A percentile compares a stretch with the other conserved stretches of the same genome.
Conservation (phyloP, 2,329 filamentous ascomycete species). For the Diaporthe sp. region DNA sequence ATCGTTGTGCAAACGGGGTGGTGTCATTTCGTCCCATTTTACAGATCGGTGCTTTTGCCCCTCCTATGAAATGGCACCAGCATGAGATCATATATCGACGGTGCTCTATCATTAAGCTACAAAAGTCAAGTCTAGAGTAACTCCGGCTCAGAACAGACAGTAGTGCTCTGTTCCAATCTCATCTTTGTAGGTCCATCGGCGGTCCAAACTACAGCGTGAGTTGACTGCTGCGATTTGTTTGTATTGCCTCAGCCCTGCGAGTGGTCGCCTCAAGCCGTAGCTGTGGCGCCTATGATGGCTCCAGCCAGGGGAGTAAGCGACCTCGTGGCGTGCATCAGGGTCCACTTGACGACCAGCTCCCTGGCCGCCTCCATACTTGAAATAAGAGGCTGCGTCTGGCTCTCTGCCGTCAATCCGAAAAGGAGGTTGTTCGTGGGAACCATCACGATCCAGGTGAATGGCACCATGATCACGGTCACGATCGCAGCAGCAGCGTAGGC, state of each 20-base stretch:
- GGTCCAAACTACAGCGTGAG: not conserved
- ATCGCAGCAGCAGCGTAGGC: conserved; percentile 15
- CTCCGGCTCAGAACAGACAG: not conserved
- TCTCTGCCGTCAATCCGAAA: not conserved
- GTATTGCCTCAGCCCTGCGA: too few species aligned
- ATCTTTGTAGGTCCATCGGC: not conserved
- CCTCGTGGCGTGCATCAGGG: conserved; percentile 46
- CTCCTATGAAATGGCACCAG: not conserved
- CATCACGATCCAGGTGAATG: conserved; percentile 55
- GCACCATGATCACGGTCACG: conserved; percentile 49
- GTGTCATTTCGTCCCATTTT: not conserved
- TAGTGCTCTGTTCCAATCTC: not conserved
- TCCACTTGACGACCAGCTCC: conserved; percentile 47
- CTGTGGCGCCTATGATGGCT: conserved; percentile 8
- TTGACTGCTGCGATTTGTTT: not conserved
- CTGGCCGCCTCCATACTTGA: conserved; percentile 26
- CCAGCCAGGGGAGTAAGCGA: not conserved
- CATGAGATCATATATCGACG: not conserved
- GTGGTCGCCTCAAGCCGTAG: not conserved
- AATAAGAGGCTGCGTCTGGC: not conserved
- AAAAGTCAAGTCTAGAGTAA: not conserved
- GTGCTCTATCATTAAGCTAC: not conserved
- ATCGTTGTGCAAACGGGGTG: not conserved
- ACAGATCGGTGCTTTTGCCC: not conserved
- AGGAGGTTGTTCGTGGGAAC: conserved; percentile 50